Evolutionary conservation across 2,329 filamentous ascomycete species (phyloP).

Genomic region (Purpureocillium lavendulum): DNA sequence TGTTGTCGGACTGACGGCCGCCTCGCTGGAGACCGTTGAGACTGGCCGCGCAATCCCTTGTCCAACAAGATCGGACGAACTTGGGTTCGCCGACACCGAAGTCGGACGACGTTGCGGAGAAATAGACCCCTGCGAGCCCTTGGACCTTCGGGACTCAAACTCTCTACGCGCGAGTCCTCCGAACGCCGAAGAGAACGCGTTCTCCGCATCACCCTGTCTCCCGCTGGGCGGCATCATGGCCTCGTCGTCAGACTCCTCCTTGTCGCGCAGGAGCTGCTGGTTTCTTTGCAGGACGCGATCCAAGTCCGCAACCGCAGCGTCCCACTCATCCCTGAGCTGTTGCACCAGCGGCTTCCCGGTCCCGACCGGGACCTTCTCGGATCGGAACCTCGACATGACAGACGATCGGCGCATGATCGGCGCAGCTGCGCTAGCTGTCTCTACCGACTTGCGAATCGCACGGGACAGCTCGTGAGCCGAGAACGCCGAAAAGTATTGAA

Average conservation of each 20-base stretch:
- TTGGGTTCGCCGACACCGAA: neutral
- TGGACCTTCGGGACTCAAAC: constrained; percentile 17
- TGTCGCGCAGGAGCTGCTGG: constrained; percentile 16
- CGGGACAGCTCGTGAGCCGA: constrained; percentile 25
- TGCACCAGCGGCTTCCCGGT: constrained; percentile 24
- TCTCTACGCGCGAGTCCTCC: constrained; percentile 27
- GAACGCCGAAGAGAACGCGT: constrained; percentile 21
- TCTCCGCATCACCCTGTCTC: constrained; percentile 14
- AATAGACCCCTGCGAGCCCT: constrained; percentile 9
- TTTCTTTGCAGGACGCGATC: constrained; percentile 27
- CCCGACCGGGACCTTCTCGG: constrained; percentile 19
- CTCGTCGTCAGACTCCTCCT: constrained; percentile 11
- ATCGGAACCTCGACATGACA: constrained; percentile 23
- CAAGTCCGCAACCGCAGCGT: constrained; percentile 22
- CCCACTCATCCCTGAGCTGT: constrained; percentile 30
- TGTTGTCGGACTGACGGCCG: constrained; percentile 24
- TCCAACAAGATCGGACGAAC: neutral
- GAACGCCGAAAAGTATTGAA: constrained; percentile 36
- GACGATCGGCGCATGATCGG: constrained; percentile 21
- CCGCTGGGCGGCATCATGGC: constrained; percentile 11
- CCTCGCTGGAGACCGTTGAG: constrained; percentile 22
- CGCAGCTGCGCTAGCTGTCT: constrained; percentile 16
- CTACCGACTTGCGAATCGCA: constrained; percentile 24
- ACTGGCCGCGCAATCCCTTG: constrained; percentile 2
- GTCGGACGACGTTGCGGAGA: neutral